Percentiles rank a stretch among this genome's conserved stretches.
Conservation (phyloP, 1,284 basidiomycete genomes). For the Irpex sp. region DNA sequence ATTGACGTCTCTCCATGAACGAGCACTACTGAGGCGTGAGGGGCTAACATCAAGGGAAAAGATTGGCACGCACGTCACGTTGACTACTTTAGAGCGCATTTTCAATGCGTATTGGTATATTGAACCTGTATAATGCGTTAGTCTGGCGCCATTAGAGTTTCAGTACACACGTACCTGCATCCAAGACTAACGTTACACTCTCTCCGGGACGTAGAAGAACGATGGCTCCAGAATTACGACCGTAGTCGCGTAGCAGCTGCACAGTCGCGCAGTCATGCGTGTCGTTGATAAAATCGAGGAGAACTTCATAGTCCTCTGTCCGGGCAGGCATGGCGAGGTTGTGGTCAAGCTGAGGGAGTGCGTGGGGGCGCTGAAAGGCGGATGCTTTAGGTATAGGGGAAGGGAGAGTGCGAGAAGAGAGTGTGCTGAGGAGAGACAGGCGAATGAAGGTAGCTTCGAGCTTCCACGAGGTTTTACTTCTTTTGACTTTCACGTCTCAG, state of each 20-base stretch:
- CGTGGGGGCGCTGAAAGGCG: constrained; percentile 20
- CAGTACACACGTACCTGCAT: constrained; percentile 36
- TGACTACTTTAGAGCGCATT: constrained; percentile 58
- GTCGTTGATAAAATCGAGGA: constrained; percentile 68
- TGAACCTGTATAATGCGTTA: constrained; percentile 35
- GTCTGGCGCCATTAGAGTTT: background rate
- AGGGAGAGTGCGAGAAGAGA: constrained; percentile 29
- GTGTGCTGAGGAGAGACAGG: constrained; percentile 28
- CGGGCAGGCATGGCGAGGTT: constrained; percentile 40
- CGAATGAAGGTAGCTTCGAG: constrained; percentile 25
- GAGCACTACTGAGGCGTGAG: constrained; percentile 39
- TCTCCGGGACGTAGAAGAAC: constrained; percentile 61
- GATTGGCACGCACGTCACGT: constrained; percentile 54
- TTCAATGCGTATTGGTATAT: constrained; percentile 69
- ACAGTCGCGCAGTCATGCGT: constrained; percentile 61
- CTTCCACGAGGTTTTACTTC: constrained; percentile 26
- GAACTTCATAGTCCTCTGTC: constrained; percentile 56
- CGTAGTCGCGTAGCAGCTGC: constrained; percentile 63
- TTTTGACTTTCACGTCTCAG: constrained; percentile 23
- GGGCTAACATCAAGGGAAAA: constrained; percentile 5
- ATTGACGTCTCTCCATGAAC: constrained; percentile 61
- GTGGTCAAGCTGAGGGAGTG: constrained; percentile 13
- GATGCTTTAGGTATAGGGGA: constrained; percentile 22
- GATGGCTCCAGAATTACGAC: constrained; percentile 47
- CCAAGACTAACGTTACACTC: constrained; percentile 59